phyloP scores from a whole-genome alignment of 257 asterid genomes.

The Solanum tarapatanum region DNA sequence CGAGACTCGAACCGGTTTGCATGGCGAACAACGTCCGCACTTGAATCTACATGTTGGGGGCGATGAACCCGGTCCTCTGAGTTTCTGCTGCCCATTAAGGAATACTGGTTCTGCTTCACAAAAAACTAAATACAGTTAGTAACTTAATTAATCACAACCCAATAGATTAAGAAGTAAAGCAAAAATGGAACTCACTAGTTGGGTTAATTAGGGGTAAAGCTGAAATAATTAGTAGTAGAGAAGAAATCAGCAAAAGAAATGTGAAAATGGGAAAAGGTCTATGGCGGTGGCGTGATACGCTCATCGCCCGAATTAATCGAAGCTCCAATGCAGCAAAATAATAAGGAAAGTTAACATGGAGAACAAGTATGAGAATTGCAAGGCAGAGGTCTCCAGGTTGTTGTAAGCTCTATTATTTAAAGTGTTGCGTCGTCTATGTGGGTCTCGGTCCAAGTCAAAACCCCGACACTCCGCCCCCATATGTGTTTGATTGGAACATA shows the following conservation, averaged over 20 bases:
- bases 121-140: not conserved
- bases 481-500: too few relatives aligned
- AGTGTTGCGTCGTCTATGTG: not conserved
- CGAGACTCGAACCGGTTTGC: not conserved
- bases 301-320: not conserved
- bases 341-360: not conserved
- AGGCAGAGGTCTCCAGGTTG: not conserved
- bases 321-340: not conserved
- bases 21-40: not conserved
- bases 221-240: not conserved
- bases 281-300: not conserved
- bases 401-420: not conserved
- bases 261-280: not conserved
- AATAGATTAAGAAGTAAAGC: not conserved
- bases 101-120: not conserved
- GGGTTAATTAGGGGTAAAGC: not conserved
- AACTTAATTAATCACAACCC: not conserved
- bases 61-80: not conserved
- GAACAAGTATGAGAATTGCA: not conserved
- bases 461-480: not conserved
- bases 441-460: not conserved
- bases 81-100: not conserved
- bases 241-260: not conserved
- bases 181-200: not conserved
- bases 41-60: slow-evolving; percentile 4